Percentiles rank a stretch among this genome's conserved stretches.
Conservation (phyloP, 176 grass and related monocot genomes). For the Tuctoria greenei region DNA sequence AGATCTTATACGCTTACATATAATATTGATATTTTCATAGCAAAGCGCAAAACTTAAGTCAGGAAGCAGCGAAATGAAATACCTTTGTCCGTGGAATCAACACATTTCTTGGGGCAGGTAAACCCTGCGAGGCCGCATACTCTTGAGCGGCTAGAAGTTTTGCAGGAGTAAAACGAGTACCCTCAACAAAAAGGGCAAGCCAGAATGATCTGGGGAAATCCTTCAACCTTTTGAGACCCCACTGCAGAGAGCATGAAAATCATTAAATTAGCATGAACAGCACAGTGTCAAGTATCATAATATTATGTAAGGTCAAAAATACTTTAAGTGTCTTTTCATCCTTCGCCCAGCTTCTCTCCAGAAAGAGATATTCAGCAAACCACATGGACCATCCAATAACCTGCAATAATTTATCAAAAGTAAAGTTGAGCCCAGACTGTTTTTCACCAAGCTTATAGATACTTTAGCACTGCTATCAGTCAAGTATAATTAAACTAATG, state of each 20-base stretch:
- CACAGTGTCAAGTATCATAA: neutral
- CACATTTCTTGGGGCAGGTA: conserved; percentile 76
- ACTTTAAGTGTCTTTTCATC: conserved; percentile 84
- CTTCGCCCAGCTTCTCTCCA: conserved; percentile 88
- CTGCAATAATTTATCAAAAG: neutral
- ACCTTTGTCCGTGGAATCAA: conserved; percentile 96
- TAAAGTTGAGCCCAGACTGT: neutral
- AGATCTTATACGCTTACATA: neutral
- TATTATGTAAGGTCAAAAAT: conserved; percentile 8
- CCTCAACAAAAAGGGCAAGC: conserved; percentile 90
- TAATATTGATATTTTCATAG: neutral
- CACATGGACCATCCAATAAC: conserved; percentile 68
- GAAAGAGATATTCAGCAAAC: conserved; percentile 85
- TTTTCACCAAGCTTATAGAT: neutral
- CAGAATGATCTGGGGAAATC: conserved; percentile 95
- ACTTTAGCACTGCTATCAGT: too few relatives aligned
- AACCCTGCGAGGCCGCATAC: conserved; percentile 76
- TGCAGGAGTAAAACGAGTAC: conserved; percentile 74
- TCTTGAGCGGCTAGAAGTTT: conserved; percentile 87
- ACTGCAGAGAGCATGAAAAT: conserved; percentile 40
- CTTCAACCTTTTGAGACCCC: conserved; percentile 67
- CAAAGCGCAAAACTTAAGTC: neutral
- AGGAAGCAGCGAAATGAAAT: neutral
- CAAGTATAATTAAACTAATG: neutral
- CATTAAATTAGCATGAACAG: conserved; percentile 6